A percentile compares a stretch with the other conserved stretches of the same genome.
Conservation (phyloP, 2,329 filamentous ascomycete species). For the Stemphylium beticola region DNA sequence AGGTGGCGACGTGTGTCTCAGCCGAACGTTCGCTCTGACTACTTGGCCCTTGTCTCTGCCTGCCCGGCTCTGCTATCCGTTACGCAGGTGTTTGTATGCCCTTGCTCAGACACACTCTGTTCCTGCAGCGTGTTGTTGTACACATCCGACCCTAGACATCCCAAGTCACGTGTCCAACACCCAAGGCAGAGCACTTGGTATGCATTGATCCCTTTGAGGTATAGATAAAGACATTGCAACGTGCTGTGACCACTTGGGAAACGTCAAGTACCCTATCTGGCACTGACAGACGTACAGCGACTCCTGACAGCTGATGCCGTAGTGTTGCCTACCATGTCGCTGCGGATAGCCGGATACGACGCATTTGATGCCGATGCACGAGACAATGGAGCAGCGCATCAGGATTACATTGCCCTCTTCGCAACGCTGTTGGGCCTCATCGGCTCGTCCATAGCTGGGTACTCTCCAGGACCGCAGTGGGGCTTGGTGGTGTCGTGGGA, state of each 20-base stretch:
- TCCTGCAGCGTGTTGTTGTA: too few relatives aligned
- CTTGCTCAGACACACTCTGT: too few relatives aligned
- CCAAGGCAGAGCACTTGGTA: not conserved
- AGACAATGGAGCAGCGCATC: not conserved
- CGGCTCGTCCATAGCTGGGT: not conserved
- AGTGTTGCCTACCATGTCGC: not conserved
- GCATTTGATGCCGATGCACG: not conserved
- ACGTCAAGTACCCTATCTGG: not conserved
- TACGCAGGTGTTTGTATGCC: too few relatives aligned
- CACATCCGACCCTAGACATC: too few relatives aligned
- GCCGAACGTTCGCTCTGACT: too few relatives aligned
- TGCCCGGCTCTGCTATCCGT: too few relatives aligned
- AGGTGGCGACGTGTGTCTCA: not conserved
- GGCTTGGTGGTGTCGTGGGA: not conserved
- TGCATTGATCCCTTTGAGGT: not conserved
- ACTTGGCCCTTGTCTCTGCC: not conserved
- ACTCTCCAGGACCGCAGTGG: not conserved
- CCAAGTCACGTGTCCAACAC: not conserved
- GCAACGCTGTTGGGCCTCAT: not conserved
- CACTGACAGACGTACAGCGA: slow-evolving; percentile 2
- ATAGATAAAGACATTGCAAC: not conserved
- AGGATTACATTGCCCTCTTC: not conserved
- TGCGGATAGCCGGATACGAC: slow-evolving; percentile 1
- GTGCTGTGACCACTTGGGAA: not conserved
- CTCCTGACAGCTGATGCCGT: slow-evolving; percentile 2